Evolutionary conservation across 192 early-diverging fungal species (phyloP), one percentile per base, ranked within the genome.

Genomic region (Phycomyces nitens): DNA sequence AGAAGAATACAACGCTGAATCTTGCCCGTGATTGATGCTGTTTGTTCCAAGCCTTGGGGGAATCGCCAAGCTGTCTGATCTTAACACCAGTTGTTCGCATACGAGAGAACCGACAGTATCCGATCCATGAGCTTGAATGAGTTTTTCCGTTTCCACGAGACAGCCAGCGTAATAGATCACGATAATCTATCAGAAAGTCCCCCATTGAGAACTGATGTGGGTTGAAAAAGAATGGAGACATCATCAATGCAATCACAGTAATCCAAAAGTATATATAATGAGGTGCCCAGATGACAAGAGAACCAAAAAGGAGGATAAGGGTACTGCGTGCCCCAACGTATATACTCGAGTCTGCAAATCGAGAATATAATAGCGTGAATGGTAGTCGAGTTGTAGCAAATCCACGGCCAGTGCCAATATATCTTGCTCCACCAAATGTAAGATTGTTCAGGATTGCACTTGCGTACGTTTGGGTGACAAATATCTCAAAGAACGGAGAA

Each of bases 141-240:
- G 86, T 71, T 50, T 76, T 73, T 56, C 83, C 83, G 73, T 92
- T 90, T 57, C 91, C 88, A 10, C 86, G 77, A 20, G 84, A 89
- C 20, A 94, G 77, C 90, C 92, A 94, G 54, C 82, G 83, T 61
- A 94, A 64, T 72, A 84, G 89, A 56, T 88, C 84, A 40, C 81
- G 85, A 75, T 92, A 94, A 70, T 94, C 92, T 24, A 87, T 61
- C 62, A 92, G 78, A 69, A 92, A 92, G 66, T 90, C 87, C 0
- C 73, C 77, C 66, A 92, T 69, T 23, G 83, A 82, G 53, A 94
- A 93, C 77, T 94, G 92, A 68, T 92, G 92, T 34, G 90, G 92
- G 66, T 94, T 94, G 77, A 92, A 94, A 56, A 94, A 26, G 70
- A 92, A 94, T 12, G 92, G 92, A 38, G 92, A 87, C 26, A 94